phyloP scores from a whole-genome alignment of 2,329 filamentous ascomycete genomes.

The Beauveria sp. region DNA sequence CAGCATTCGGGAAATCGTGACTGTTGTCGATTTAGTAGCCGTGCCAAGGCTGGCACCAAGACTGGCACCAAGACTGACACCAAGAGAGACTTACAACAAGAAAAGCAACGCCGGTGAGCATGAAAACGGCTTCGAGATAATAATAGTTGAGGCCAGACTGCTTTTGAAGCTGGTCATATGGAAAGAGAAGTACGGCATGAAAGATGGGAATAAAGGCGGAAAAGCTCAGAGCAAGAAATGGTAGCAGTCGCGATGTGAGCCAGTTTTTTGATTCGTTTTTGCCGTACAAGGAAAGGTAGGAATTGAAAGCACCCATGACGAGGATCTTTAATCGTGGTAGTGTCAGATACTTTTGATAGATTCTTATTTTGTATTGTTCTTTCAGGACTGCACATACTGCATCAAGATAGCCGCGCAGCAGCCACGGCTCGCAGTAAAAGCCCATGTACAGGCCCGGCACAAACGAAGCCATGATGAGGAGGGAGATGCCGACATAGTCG shows the following conservation, averaged over 20 bases:
- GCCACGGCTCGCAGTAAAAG: conserved; percentile 30
- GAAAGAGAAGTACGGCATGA: conserved; percentile 30
- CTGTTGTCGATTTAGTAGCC: conserved; percentile 17
- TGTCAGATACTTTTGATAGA: no score
- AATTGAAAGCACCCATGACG: conserved; percentile 24
- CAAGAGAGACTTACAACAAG: conserved; percentile 28
- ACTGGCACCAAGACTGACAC: background rate
- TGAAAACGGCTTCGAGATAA: conserved; percentile 29
- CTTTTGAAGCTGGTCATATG: conserved; percentile 28
- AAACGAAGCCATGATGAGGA: conserved; percentile 31
- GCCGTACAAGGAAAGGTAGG: conserved; percentile 28
- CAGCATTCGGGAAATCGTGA: conserved; percentile 35
- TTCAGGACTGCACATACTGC: background rate
- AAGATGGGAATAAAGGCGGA: conserved; percentile 29
- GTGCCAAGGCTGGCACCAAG: no score
- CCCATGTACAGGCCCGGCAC: conserved; percentile 31
- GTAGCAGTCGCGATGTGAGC: conserved; percentile 27
- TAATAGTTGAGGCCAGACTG: conserved; percentile 34
- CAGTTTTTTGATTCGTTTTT: conserved; percentile 27
- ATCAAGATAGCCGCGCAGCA: conserved; percentile 26
- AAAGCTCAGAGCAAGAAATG: conserved; percentile 30
- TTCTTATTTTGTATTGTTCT: no score
- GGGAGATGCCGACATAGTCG: conserved; percentile 31
- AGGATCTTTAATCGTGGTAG: conserved; percentile 22
- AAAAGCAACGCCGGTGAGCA: conserved; percentile 28